phyloP scores from a whole-genome alignment of 495 filamentous ascomycete genomes.

The Evansstolkia leycettana region DNA sequence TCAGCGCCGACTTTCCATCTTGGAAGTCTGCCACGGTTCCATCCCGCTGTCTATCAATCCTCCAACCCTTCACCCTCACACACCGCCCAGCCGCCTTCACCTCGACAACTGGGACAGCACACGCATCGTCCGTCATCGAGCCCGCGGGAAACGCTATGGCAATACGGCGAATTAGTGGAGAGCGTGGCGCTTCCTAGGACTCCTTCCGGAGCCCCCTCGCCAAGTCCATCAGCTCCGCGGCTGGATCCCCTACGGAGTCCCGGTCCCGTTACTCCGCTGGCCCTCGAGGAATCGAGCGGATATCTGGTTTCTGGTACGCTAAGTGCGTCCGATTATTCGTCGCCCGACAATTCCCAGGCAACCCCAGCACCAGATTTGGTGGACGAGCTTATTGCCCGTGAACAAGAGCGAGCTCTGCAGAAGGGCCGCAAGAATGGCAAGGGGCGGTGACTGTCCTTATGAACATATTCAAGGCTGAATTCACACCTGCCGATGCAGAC shows the following conservation, averaged over 20 bases:
- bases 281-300: conserved; percentile 45
- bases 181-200: conserved; percentile 10
- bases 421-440: conserved; percentile 20
- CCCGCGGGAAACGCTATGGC: conserved; percentile 26
- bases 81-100: conserved; percentile 16
- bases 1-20: conserved; percentile 23
- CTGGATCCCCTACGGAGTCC: conserved; percentile 60
- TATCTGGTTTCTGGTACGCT: conserved; percentile 36
- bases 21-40: conserved; percentile 32
- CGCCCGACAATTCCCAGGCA: conserved; percentile 9
- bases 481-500: background rate
- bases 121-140: conserved; percentile 22
- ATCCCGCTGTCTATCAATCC: conserved; percentile 35
- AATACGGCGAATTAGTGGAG: conserved; percentile 29
- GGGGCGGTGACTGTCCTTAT: conserved; percentile 14
- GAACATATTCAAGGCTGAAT: background rate
- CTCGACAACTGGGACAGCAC: conserved; percentile 19
- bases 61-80: conserved; percentile 10
- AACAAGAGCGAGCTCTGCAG: conserved; percentile 27
- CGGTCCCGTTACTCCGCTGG: conserved; percentile 66
- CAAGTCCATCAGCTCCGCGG: conserved; percentile 46
- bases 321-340: conserved; percentile 8
- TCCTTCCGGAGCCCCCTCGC: conserved; percentile 19
- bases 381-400: conserved; percentile 24
- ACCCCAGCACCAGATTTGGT: conserved; percentile 19